Conservation (phyloP, 805 yeast species). For the Nakazawaea molendinolei region DNA sequence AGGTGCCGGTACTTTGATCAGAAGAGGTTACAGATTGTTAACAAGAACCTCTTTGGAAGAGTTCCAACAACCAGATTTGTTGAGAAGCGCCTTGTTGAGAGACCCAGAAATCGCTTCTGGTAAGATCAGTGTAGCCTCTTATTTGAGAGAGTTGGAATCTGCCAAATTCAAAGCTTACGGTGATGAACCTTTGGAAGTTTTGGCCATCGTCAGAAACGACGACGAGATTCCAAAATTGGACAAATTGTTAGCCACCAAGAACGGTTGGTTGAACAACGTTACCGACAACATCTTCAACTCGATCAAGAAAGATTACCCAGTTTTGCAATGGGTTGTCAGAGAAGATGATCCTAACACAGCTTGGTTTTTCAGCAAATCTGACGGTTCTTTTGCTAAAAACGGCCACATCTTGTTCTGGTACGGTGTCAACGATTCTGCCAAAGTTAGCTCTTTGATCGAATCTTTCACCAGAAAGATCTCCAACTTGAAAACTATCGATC, state of each 20-base stretch:
- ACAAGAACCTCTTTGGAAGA: constrained; percentile 65
- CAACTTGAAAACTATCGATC: constrained; percentile 29
- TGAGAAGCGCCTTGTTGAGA: constrained; percentile 69
- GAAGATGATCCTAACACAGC: constrained; percentile 88
- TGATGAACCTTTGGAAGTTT: constrained; percentile 92
- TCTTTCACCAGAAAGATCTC: constrained; percentile 39
- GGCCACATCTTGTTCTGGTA: constrained; percentile 95
- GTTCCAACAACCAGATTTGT: constrained; percentile 65
- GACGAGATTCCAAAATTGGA: constrained; percentile 60
- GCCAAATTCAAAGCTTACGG: constrained; percentile 71
- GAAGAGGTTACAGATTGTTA: constrained; percentile 90
- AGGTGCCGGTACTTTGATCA: constrained; percentile 97
- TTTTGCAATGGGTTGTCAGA: constrained; percentile 81
- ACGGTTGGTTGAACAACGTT: constrained; percentile 97
- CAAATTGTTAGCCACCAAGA: constrained; percentile 78
- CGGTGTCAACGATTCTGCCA: constrained; percentile 62
- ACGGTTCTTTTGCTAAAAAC: constrained; percentile 86
- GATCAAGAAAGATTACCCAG: constrained; percentile 62
- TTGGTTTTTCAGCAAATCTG: constrained; percentile 90
- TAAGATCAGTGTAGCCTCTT: constrained; percentile 69
- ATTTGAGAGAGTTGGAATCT: constrained; percentile 64
- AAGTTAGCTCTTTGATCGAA: constrained; percentile 57
- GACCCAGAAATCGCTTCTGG: constrained; percentile 73
- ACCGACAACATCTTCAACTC: constrained; percentile 90
- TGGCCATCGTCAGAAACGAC: constrained; percentile 71